A percentile compares a stretch with the other conserved stretches of the same genome.
Evolutionary conservation across 2,329 filamentous ascomycete genomes (phyloP).

Genomic region (Xylariaceae sp.): DNA sequence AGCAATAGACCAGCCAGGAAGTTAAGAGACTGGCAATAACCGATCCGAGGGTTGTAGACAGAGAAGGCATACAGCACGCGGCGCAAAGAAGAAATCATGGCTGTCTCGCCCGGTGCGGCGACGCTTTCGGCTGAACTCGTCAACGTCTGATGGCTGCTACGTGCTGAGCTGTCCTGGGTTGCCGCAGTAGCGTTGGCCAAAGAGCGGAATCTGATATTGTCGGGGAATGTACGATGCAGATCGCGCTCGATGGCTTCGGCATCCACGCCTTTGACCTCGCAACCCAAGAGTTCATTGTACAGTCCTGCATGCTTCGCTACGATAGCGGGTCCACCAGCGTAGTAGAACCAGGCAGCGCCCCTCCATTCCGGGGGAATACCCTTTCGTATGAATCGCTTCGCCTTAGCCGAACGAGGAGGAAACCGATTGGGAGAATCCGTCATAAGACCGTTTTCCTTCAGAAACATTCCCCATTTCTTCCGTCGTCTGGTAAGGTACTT

Average conservation of each 20-base stretch:
- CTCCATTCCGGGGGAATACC: constrained; percentile 91
- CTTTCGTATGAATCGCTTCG: constrained; percentile 87
- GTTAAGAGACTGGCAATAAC: constrained; percentile 94
- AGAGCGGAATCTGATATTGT: constrained; percentile 87
- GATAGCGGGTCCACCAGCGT: constrained; percentile 79
- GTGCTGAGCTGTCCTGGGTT: constrained; percentile 32
- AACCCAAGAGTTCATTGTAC: constrained; percentile 66
- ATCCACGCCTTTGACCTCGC: constrained; percentile 65
- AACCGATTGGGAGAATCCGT: constrained; percentile 71
- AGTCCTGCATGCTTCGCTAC: constrained; percentile 71
- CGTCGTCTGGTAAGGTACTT: constrained; percentile 69
- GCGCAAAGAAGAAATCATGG: constrained; percentile 75
- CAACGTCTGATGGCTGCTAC: constrained; percentile 38
- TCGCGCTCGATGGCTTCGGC: constrained; percentile 91
- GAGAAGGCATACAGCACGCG: constrained; percentile 86
- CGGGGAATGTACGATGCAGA: constrained; percentile 87
- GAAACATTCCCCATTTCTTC: constrained; percentile 76
- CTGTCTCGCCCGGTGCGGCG: constrained; percentile 54
- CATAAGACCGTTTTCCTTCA: constrained; percentile 71
- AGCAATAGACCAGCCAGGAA: constrained; percentile 88
- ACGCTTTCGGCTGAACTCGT: constrained; percentile 28
- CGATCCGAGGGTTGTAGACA: constrained; percentile 83
- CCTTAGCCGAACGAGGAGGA: constrained; percentile 73
- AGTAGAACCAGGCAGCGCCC: constrained; percentile 96
- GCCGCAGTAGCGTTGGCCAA: constrained; percentile 33